A percentile compares a stretch with the other conserved stretches of the same genome.
Conservation (phyloP, 75 land plant genomes). For the Gnetum montanum region DNA sequence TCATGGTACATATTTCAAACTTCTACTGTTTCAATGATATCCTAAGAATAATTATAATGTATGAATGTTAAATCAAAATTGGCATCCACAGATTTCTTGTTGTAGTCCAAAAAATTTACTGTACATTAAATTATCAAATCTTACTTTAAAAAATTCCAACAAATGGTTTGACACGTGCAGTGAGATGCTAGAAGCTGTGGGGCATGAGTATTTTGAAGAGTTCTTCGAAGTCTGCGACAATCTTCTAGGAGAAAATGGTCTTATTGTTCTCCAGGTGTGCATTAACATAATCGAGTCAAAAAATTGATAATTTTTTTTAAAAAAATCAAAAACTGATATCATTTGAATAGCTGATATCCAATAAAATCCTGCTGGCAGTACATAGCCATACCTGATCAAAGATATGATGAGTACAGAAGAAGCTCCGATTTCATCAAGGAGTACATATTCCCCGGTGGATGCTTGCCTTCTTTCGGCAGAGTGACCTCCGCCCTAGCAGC, state of each 20-base stretch:
- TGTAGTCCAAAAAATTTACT: no score
- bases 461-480: constrained; percentile 30
- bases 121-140: not conserved
- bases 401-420: constrained; percentile 35
- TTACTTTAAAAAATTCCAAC: not conserved
- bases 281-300: not conserved
- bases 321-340: not conserved
- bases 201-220: constrained; percentile 39
- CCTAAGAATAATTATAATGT: no score
- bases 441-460: constrained; percentile 55
- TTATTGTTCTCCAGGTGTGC: constrained; percentile 40
- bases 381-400: constrained; percentile 33
- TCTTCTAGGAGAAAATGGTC: constrained; percentile 37
- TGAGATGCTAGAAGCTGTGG: constrained; percentile 53
- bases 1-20: constrained; percentile 22
- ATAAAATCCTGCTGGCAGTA: constrained; percentile 16
- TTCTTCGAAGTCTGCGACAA: constrained; percentile 36
- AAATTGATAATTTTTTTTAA: not conserved
- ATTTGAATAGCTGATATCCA: not conserved
- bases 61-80: no score
- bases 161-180: constrained; percentile 8
- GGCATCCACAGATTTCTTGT: no score
- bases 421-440: constrained; percentile 50
- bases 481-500: constrained; percentile 26
- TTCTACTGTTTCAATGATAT: not conserved